Evolutionary conservation across 805 yeast genomes (phyloP).

Genomic region (Zygotorulaspora sp.): DNA sequence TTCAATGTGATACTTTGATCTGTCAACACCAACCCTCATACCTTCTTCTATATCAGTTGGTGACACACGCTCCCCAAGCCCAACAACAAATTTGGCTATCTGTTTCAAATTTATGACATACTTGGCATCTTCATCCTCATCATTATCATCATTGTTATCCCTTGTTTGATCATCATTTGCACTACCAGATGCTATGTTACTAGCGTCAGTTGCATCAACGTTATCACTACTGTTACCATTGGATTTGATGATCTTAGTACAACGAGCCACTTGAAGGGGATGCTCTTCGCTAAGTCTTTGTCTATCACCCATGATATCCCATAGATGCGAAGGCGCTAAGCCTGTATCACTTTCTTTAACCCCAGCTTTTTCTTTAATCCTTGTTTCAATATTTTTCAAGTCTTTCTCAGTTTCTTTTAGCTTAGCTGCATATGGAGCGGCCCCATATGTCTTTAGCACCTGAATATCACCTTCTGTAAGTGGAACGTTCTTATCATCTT

Average conservation of each 20-base stretch:
- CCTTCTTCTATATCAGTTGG: slow-evolving; percentile 99
- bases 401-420: slow-evolving; percentile 84
- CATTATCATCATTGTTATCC: slow-evolving; percentile 33
- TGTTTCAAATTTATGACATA: slow-evolving; percentile 96
- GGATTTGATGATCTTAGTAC: slow-evolving; percentile 90
- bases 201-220: slow-evolving; percentile 20
- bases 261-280: slow-evolving; percentile 96
- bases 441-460: slow-evolving; percentile 93
- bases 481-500: slow-evolving; percentile 75
- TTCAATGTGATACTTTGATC: slow-evolving; percentile 95
- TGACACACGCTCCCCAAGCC: slow-evolving; percentile 91
- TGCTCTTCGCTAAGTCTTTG: slow-evolving; percentile 91
- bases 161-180: slow-evolving; percentile 18
- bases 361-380: slow-evolving; percentile 93
- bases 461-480: slow-evolving; percentile 95
- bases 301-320: slow-evolving; percentile 97
- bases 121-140: slow-evolving; percentile 80
- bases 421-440: slow-evolving; percentile 87
- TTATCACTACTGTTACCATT: slow-evolving; percentile 35
- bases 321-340: slow-evolving; percentile 89
- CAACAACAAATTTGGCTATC: slow-evolving; percentile 96
- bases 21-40: slow-evolving; percentile 98
- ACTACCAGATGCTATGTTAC: slow-evolving; percentile 19
- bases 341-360: slow-evolving; percentile 96
- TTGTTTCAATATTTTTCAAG: slow-evolving; percentile 72